A percentile compares a stretch with the other conserved stretches of the same genome.
Evolutionary conservation across 257 asterid genomes (phyloP).

Genomic region (Nicotiana benthamiana): DNA sequence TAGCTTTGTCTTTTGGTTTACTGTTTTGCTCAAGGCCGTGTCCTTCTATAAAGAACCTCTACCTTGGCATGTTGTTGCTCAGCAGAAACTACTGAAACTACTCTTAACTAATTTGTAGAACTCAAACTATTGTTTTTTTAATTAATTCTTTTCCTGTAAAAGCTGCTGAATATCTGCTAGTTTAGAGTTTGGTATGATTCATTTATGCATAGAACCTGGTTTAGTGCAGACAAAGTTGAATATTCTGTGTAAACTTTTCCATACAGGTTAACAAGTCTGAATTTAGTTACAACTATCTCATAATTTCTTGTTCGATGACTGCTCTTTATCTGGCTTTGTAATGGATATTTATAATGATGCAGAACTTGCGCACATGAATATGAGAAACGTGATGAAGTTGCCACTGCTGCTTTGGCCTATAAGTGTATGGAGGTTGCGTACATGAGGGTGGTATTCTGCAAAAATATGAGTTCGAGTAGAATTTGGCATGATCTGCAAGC

Average conservation of each 20-base stretch:
- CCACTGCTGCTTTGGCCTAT: constrained; percentile 82
- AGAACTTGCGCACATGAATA: constrained; percentile 73
- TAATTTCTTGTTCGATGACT: not conserved
- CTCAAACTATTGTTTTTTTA: not conserved
- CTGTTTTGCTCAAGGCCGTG: constrained; percentile 1
- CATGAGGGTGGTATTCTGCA: constrained; percentile 67
- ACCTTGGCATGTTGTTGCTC: not conserved
- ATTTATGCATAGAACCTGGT: constrained; percentile 3
- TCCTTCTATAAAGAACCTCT: not conserved
- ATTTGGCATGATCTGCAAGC: constrained; percentile 56
- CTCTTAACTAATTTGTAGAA: not conserved
- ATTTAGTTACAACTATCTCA: not conserved
- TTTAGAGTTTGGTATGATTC: not conserved
- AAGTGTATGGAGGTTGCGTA: constrained; percentile 90
- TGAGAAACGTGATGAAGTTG: constrained; percentile 61
- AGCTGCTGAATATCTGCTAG: not conserved
- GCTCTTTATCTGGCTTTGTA: constrained; percentile 18
- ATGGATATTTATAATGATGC: constrained; percentile 27
- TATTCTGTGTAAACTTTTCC: not conserved
- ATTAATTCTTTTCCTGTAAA: not conserved
- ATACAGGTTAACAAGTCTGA: not conserved
- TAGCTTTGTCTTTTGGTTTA: not conserved
- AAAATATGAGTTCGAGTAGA: constrained; percentile 41
- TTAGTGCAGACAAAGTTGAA: not conserved
- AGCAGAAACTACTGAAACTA: not conserved